Conservation (phyloP, 2,329 filamentous ascomycete genomes). For the Aureobasidium lini region DNA sequence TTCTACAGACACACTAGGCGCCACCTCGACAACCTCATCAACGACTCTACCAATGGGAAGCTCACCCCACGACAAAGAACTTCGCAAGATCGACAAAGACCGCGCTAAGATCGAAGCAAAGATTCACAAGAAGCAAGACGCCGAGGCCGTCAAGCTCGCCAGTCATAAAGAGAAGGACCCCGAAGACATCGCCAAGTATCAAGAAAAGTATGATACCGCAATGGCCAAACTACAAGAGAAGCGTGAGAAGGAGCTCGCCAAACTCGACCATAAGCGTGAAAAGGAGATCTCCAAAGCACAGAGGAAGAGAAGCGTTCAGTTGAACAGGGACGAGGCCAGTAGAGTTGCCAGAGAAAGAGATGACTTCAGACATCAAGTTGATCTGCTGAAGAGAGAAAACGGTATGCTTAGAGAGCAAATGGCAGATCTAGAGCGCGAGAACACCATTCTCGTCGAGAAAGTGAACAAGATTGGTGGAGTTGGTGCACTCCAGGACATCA, state of each 20-base stretch:
- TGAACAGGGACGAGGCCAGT: slow-evolving; percentile 40
- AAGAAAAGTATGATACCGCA: slow-evolving; percentile 59
- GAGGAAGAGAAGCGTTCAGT: slow-evolving; percentile 38
- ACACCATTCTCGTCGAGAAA: slow-evolving; percentile 42
- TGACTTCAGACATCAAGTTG: slow-evolving; percentile 38
- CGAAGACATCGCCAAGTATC: slow-evolving; percentile 51
- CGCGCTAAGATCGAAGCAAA: slow-evolving; percentile 57
- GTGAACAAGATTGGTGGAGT: slow-evolving; percentile 33
- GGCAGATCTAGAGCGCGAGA: slow-evolving; percentile 50
- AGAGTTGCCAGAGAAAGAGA: slow-evolving; percentile 42
- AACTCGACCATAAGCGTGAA: slow-evolving; percentile 37
- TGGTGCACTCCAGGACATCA: slow-evolving; percentile 20
- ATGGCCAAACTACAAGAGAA: slow-evolving; percentile 58
- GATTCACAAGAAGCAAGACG: slow-evolving; percentile 48
- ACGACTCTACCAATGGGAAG: not conserved
- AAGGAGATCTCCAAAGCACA: slow-evolving; percentile 36
- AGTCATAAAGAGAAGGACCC: slow-evolving; percentile 25
- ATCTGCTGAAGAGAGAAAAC: slow-evolving; percentile 43
- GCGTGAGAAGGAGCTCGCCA: slow-evolving; percentile 54
- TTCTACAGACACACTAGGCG: not conserved
- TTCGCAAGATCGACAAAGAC: slow-evolving; percentile 55
- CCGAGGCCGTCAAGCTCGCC: slow-evolving; percentile 40
- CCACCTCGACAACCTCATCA: slow-evolving; percentile 19
- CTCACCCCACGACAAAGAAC: slow-evolving; percentile 50
- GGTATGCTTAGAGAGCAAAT: slow-evolving; percentile 44